Base-by-base conservation (phyloP, 441 rosid species). In the Theobroma grandiflorum region DNA sequence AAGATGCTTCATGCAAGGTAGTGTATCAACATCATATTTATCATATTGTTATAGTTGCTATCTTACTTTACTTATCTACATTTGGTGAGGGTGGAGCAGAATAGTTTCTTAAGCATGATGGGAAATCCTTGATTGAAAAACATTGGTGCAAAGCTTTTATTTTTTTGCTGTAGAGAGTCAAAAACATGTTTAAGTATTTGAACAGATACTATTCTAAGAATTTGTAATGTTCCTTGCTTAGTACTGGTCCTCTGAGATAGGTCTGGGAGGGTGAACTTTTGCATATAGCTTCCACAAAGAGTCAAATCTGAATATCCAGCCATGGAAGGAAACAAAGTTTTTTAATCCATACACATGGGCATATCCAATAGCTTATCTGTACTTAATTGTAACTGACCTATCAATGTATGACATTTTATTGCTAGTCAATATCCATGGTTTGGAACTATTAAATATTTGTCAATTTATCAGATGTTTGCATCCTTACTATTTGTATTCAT, bases 381-480 rank as follows among this genome's bases (percentile, higher is more conserved):
- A 40, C 14, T 74, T 52, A 42, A 22, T 38, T 40, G 53, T 58
- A 72, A 52, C 35, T 72, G 75, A 74, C 77, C 66, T n/a, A 52
- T 40, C 22, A 14, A 22, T 40, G 14, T 74, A 58, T 74, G 38
- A 58, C 77, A 57, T 50, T 33, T 63, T 11, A 62, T 64, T 65
- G 47, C 43, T 42, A 26, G 45, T 68, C 31, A 1, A 47, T 20
- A 43, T n/a, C 14, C 6, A 0, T 57, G 43, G 6, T 42, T 11
- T 33, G 26, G 43, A 11, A 70, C 61, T 52, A 15, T 40, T 43
- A 33, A 22, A 40, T 61, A 76, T n/a, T 53, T 37, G 37, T 71
- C 35, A 65, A 22, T 11, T 5, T 74, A 40, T 50, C 62, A 37
- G 20, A 50, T 64, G 20, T 52, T 50, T 43, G 37, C 15, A n/a